phyloP scores from a whole-genome alignment of 768 basidiomycete genomes.

The Trametopsis cervina region DNA sequence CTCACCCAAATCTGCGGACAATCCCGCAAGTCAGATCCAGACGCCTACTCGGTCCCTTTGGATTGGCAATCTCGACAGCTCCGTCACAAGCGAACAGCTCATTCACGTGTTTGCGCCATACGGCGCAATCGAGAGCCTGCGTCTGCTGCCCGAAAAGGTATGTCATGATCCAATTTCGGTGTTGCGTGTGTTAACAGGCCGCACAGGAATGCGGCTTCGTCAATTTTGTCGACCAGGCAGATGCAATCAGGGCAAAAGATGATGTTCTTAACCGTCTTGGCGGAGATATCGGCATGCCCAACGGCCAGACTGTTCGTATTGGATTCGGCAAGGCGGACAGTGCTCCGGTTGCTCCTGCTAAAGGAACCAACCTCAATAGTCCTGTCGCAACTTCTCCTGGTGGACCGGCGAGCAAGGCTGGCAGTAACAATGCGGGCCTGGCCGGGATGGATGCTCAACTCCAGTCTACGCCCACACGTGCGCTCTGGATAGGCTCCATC shows the following conservation, averaged over 20 bases:
- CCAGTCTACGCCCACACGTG: slow-evolving; percentile 88
- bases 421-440: slow-evolving; percentile 43
- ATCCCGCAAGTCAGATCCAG: slow-evolving; percentile 68
- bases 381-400: slow-evolving; percentile 63
- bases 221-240: slow-evolving; percentile 92
- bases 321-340: slow-evolving; percentile 98
- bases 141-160: slow-evolving; percentile 96
- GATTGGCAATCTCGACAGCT: slow-evolving; percentile 97
- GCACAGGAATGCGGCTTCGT: slow-evolving; percentile 95
- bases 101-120: slow-evolving; percentile 95
- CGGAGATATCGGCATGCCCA: slow-evolving; percentile 90
- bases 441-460: slow-evolving; percentile 78
- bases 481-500: slow-evolving; percentile 97
- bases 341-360: slow-evolving; percentile 85
- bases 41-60: slow-evolving; percentile 94
- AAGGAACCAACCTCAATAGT: slow-evolving; percentile 56
- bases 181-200: too few relatives aligned
- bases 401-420: slow-evolving; percentile 33
- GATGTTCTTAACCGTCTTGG: slow-evolving; percentile 95
- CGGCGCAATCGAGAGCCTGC: slow-evolving; percentile 92
- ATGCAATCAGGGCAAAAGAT: slow-evolving; percentile 96
- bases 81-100: slow-evolving; percentile 90
- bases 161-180: slow-evolving; percentile 10
- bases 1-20: slow-evolving; percentile 71
- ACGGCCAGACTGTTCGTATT: slow-evolving; percentile 93